These are phyloP conservation scores for Eucalyptus grandis DNA, from an alignment of 345 rosid genomes.

Conservation along the genomic window DNA sequence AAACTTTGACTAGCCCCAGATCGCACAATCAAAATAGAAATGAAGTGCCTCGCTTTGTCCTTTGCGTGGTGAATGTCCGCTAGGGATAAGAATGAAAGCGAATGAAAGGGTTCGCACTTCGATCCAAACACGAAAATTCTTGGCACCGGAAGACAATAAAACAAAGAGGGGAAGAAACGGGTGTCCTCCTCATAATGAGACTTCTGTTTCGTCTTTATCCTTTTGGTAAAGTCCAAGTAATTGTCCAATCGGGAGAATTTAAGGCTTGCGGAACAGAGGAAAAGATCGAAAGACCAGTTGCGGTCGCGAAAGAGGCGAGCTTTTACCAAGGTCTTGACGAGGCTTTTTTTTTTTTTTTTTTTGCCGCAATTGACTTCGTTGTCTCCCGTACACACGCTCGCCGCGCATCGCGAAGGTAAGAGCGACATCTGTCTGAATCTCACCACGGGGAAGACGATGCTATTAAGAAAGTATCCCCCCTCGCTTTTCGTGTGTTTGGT, in stretches of 20 bases:
- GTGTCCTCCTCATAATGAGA: background rate
- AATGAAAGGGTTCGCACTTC: background rate
- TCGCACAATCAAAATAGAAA: background rate
- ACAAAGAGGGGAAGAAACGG: background rate
- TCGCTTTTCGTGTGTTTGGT: background rate
- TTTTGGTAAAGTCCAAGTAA: background rate
- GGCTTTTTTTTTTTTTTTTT: accelerated
- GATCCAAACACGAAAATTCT: background rate
- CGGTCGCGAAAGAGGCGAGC: background rate
- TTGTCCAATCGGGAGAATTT: background rate
- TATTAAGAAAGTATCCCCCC: background rate
- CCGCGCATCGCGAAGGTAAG: background rate
- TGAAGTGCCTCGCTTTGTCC: background rate
- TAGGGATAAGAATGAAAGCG: background rate
- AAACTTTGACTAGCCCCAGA: background rate
- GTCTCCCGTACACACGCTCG: background rate
- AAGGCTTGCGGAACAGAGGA: background rate
- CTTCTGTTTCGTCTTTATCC: background rate
- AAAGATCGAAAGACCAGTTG: background rate
- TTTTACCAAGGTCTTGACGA: background rate
- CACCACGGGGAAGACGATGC: background rate
- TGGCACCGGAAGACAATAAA: background rate
- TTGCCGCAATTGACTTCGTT: background rate
- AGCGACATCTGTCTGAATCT: background rate
- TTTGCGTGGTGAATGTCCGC: background rate